Evolutionary conservation across 371 early-diverging fungal species (phyloP), one percentile per base, ranked within the genome.

Genomic region (Mucor mucedo): DNA sequence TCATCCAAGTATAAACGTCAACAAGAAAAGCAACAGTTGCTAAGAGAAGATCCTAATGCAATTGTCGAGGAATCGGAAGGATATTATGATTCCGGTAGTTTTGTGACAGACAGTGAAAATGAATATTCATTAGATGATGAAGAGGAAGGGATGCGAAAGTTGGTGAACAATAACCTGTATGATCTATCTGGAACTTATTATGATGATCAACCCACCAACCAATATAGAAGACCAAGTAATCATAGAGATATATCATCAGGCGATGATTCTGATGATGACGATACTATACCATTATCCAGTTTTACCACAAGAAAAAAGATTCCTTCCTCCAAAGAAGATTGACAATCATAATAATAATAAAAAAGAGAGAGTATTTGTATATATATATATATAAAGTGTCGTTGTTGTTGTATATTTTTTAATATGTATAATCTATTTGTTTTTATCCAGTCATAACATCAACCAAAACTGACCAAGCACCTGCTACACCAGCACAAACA

Each of bases 401-500:
- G 8, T 48, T 42, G 4, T 8, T 27, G 10, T 53, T 35, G 14
- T 53, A n/a, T 40, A 9, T 55, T 11, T 55, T 13, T n/a, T 27
- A 32, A 57, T 8, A 57, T 9, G 42, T 13, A 14, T 32, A 7
- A 3, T 50, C 13, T 50, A 5, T 32, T 53, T 53, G n/a, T 33
- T 38, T 53, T n/a, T 53, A 61, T 13, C 55, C 50, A 41, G 63
- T 27, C 38, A 56, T 49, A 39, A 48, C 49, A 63, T 55, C 55
- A 29, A 63, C 79, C 62, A 49, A 75, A 39, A 60, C 66, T 61
- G 75, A 78, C 80, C 78, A 86, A 44, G 66, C 77, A 65, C 84
- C 87, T 54, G 83, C 85, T 48, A 72, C 69, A 65, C 75, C 80
- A 58, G 85, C 86, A 62, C 86, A 87, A 33, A 84, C 79, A 62